Evolutionary conservation across 805 yeast genomes (phyloP).

Genomic region (Wickerhamiella domercqiae): DNA sequence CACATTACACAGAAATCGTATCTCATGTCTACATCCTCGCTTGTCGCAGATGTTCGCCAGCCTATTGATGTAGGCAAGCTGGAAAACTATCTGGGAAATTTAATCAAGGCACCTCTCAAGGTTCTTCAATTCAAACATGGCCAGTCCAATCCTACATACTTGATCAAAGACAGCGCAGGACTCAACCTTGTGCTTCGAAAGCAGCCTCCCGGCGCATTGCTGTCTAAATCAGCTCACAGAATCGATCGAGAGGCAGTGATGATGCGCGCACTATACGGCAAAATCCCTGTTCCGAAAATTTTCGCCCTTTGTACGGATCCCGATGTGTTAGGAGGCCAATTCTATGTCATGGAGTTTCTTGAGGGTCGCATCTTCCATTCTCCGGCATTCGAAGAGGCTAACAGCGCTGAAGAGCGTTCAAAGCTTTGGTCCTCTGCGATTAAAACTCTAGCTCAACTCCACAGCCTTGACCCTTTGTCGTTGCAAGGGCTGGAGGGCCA

Average conservation of each 20-base stretch:
- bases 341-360: slow-evolving; percentile 46
- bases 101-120: slow-evolving; percentile 22
- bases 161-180: slow-evolving; percentile 29
- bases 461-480: slow-evolving; percentile 30
- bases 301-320: slow-evolving; percentile 42
- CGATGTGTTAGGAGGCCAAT: slow-evolving; percentile 36
- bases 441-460: slow-evolving; percentile 34
- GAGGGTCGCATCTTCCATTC: slow-evolving; percentile 42
- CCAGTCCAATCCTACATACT: slow-evolving; percentile 50
- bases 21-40: slow-evolving; percentile 24
- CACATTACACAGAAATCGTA: too few species aligned
- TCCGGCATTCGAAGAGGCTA: slow-evolving; percentile 31
- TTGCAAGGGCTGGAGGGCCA: slow-evolving; percentile 26
- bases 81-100: slow-evolving; percentile 19
- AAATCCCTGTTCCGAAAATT: slow-evolving; percentile 42
- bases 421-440: slow-evolving; percentile 35
- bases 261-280: slow-evolving; percentile 26
- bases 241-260: slow-evolving; percentile 46
- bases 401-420: slow-evolving; percentile 17
- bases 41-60: slow-evolving; percentile 21
- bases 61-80: slow-evolving; percentile 20
- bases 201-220: slow-evolving; percentile 38
- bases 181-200: slow-evolving; percentile 36
- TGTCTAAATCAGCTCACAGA: slow-evolving; percentile 44
- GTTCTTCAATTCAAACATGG: slow-evolving; percentile 45